Evolutionary conservation across 208 protist genomes (phyloP).

Genomic region (Entamoeba dispar): DNA sequence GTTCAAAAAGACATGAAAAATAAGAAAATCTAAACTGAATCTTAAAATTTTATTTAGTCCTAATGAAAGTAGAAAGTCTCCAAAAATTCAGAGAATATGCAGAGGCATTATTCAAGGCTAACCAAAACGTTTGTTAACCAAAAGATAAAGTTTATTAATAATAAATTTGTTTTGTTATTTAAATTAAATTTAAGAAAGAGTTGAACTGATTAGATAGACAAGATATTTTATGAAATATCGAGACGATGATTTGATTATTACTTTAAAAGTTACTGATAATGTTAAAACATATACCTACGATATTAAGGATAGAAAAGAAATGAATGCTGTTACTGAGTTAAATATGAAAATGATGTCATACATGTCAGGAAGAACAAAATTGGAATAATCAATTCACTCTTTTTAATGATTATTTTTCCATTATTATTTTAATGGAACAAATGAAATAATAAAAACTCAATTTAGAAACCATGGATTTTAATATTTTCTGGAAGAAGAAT

Average conservation of each 20-base stretch:
- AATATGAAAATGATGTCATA: neutral
- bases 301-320: neutral
- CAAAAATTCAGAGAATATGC: neutral
- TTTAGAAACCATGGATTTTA: neutral
- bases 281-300: neutral
- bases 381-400: neutral
- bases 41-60: no score
- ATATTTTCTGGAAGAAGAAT: neutral
- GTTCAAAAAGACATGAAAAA: no score
- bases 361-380: neutral
- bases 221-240: neutral
- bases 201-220: neutral
- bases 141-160: neutral
- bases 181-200: neutral
- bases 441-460: neutral
- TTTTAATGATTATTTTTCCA: no score
- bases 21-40: no score
- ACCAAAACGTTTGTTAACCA: neutral
- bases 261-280: neutral
- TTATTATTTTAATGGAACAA: neutral
- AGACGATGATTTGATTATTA: neutral
- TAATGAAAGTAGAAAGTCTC: neutral
- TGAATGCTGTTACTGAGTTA: neutral
- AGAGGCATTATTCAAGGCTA: neutral
- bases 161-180: no score